Conservation (phyloP, 805 yeast species). For the Yarrowia hollandica region DNA sequence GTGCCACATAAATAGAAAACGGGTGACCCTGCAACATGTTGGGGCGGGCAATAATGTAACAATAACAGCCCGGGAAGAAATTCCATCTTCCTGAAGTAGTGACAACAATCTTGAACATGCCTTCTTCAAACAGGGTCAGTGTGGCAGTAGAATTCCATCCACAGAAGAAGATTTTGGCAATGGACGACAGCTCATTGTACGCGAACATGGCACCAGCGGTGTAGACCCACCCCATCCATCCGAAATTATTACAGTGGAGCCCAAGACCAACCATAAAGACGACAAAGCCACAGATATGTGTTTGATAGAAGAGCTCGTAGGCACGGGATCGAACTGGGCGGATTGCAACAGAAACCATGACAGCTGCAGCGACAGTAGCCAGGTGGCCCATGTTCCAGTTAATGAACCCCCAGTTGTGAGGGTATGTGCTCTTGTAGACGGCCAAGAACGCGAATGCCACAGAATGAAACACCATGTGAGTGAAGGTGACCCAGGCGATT, state of each 20-base stretch:
- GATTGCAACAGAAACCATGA: conserved; percentile 7
- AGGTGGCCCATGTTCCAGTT: conserved; percentile 27
- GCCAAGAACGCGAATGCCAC: conserved; percentile 9
- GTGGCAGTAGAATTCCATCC: conserved; percentile 23
- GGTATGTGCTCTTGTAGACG: conserved; percentile 16
- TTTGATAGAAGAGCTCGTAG: conserved; percentile 21
- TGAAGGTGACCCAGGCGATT: conserved; percentile 23
- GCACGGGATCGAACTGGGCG: background rate
- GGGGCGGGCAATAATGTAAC: conserved; percentile 13
- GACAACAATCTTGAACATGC: conserved; percentile 18
- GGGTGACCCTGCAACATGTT: conserved; percentile 13
- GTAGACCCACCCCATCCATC: conserved; percentile 54
- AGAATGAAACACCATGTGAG: conserved; percentile 12
- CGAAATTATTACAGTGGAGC: conserved; percentile 54
- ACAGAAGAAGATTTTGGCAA: conserved; percentile 16
- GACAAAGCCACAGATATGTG: conserved; percentile 32
- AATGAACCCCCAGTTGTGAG: conserved; percentile 20
- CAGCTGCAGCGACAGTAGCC: background rate
- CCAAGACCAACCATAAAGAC: conserved; percentile 56
- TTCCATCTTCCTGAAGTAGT: conserved; percentile 19
- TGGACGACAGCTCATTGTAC: conserved; percentile 8
- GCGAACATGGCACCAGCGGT: conserved; percentile 35
- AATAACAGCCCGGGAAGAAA: conserved; percentile 22
- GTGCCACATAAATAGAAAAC: conserved; percentile 15
- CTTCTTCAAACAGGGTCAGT: conserved; percentile 1